Evolutionary conservation across 768 basidiomycete genomes (phyloP), one percentile per base, ranked within the genome.

Genomic region (Mrakia frigida): DNA sequence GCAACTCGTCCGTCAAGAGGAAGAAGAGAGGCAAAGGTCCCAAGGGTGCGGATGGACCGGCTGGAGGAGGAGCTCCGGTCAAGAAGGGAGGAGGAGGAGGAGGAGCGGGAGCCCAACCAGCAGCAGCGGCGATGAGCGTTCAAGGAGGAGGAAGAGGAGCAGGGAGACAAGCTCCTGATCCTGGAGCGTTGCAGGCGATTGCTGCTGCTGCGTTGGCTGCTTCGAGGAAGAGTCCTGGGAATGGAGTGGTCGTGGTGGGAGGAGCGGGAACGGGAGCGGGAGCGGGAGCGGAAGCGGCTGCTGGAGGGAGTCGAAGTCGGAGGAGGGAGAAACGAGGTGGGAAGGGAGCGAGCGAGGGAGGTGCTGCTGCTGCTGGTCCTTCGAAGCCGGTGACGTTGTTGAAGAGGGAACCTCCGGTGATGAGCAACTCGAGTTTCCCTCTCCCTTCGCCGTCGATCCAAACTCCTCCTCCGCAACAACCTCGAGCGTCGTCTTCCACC

Each of bases 141-240:
- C 16, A 25, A 11, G 50, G 50, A 52, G 69, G 69, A 31, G 69
- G 50, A 13, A 23, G 50, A 50, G 73, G 59, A 18, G 43, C 59
- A 21, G 33, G 73, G 14, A 23, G 46, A 25, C 63, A 65, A 50
- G 61, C 73, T 28, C 73, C 73, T 33, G 73, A 74, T 25, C 56
- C 73, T 11, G n/a, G 28, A 28, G 61, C 61, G 25, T 43, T 74
- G 6, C 73, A 74, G 39, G 61, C 60, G 2, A 59, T 61, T 11
- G 73, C 73, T 37, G 73, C 73, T 11, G 73, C 73, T 28, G 61
- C 73, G 14, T 35, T 74, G 21, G 63, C 73, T 16, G 59, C 59
- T 11, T 59, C 56, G 23, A 61, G 53, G 46, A 74, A 43, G 41
- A 41, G 53, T 61, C 59, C 59, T n/a, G 69, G 69, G 41, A 23